phyloP scores from a whole-genome alignment of 768 basidiomycete genomes.

The Gloeostereum incarnatum region DNA sequence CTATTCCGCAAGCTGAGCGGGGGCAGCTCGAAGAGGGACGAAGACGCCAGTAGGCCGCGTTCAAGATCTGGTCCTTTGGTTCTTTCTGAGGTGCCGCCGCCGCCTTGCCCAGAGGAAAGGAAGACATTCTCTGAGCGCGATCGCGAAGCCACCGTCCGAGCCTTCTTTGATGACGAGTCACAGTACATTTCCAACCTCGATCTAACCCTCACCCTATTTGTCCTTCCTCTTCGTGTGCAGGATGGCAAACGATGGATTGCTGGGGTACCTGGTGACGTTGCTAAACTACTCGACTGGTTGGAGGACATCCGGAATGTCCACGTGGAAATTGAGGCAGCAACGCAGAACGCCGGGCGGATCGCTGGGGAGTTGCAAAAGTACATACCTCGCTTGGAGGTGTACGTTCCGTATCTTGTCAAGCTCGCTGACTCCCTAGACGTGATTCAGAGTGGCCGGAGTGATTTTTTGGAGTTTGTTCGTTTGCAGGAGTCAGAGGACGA shows the following conservation, averaged over 20 bases:
- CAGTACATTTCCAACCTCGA: too few species aligned
- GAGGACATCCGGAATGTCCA: conserved; percentile 83
- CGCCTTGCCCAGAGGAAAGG: conserved; percentile 7
- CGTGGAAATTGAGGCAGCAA: conserved; percentile 40
- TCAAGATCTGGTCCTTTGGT: not conserved
- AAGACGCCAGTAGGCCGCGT: not conserved
- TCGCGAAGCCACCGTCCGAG: conserved; percentile 33
- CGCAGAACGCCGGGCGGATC: conserved; percentile 27
- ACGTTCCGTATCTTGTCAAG: conserved; percentile 79
- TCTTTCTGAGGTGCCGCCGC: not conserved
- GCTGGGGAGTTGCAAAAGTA: conserved; percentile 44
- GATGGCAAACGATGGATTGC: conserved; percentile 69
- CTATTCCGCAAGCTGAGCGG: conserved; percentile 32
- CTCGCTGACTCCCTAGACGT: conserved; percentile 44
- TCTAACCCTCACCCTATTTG: conserved; percentile 62
- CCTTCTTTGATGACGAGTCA: conserved; percentile 57
- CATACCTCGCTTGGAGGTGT: conserved; percentile 64
- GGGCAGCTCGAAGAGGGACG: conserved; percentile 9
- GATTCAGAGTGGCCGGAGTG: conserved; percentile 39
- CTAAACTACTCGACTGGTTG: conserved; percentile 77
- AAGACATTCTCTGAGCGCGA: not conserved
- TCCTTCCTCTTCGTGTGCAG: conserved; percentile 67
- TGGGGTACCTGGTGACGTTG: conserved; percentile 64
- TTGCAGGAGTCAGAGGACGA: conserved; percentile 50
- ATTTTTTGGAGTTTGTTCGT: conserved; percentile 80